A percentile compares a stretch with the other conserved stretches of the same genome.
Evolutionary conservation across 495 filamentous ascomycete genomes (phyloP).

Genomic region (Penicillium chermesinum): DNA sequence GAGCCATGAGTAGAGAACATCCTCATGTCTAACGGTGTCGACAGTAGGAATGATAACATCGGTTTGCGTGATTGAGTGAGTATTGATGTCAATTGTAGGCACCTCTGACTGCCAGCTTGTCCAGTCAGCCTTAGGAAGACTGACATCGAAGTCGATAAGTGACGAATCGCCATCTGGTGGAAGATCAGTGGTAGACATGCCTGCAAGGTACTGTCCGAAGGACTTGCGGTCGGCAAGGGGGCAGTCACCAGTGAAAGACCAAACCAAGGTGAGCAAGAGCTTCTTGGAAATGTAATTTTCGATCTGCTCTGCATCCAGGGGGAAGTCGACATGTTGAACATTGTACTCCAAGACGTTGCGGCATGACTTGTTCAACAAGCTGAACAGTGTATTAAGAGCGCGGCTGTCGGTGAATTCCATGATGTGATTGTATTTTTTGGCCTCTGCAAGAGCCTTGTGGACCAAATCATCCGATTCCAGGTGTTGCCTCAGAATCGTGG

Average conservation of each 20-base stretch:
- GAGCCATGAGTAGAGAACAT: conserved; percentile 97
- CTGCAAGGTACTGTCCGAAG: conserved; percentile 78
- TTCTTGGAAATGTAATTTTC: conserved; percentile 91
- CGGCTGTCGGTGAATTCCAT: conserved; percentile 95
- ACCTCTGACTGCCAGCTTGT: conserved; percentile 90
- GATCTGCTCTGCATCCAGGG: conserved; percentile 79
- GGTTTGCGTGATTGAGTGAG: conserved; percentile 92
- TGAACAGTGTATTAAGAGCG: conserved; percentile 89
- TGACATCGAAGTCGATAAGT: conserved; percentile 92
- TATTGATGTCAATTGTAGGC: conserved; percentile 91
- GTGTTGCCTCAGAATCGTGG: conserved; percentile 68
- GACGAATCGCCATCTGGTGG: conserved; percentile 70
- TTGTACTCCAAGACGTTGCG: conserved; percentile 94
- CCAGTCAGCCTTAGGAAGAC: conserved; percentile 83
- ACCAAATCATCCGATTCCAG: conserved; percentile 76
- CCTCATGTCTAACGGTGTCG: conserved; percentile 95
- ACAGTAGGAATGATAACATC: conserved; percentile 96
- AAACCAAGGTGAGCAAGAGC: conserved; percentile 81
- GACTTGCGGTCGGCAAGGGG: conserved; percentile 79
- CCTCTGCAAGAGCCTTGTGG: conserved; percentile 65
- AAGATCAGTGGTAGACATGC: conserved; percentile 75
- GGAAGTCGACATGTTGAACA: conserved; percentile 86
- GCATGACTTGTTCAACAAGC: conserved; percentile 87
- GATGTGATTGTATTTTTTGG: conserved; percentile 80
- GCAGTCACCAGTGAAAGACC: conserved; percentile 94